These are phyloP conservation scores for Mortierella sp. DNA, from an alignment of 371 early-diverging fungal genomes.

Conservation along the genomic window DNA sequence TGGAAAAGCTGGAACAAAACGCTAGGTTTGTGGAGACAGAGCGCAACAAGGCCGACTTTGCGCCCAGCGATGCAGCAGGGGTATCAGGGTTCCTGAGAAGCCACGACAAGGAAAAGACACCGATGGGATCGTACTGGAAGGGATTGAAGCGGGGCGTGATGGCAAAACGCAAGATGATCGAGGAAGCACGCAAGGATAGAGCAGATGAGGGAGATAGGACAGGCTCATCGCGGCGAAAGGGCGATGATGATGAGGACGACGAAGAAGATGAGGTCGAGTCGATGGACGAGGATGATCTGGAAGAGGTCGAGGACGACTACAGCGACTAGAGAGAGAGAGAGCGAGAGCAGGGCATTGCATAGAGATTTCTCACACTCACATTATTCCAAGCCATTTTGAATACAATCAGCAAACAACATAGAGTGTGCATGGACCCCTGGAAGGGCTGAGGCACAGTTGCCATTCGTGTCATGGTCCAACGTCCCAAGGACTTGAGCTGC, in stretches of 20 bases:
- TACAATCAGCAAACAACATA: too few relatives aligned
- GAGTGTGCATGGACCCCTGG: too few relatives aligned
- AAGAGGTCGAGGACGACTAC: constrained; percentile 43
- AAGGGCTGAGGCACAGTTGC: too few relatives aligned
- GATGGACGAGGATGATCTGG: constrained; percentile 52
- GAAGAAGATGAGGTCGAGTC: constrained; percentile 40
- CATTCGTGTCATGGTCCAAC: too few relatives aligned
- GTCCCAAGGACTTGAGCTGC: too few relatives aligned
- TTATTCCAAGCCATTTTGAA: too few relatives aligned
- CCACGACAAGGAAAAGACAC: constrained; percentile 52
- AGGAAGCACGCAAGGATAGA: constrained; percentile 49
- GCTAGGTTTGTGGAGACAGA: constrained; percentile 79
- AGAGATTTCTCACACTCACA: neutral
- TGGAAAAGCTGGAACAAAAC: constrained; percentile 88
- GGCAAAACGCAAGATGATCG: constrained; percentile 50
- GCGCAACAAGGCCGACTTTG: constrained; percentile 79
- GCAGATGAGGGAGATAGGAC: constrained; percentile 19
- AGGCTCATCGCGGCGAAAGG: constrained; percentile 17
- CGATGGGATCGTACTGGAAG: constrained; percentile 48
- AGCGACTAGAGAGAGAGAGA: constrained; percentile 24
- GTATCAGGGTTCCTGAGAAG: constrained; percentile 55
- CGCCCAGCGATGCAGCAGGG: constrained; percentile 75
- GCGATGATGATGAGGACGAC: constrained; percentile 12
- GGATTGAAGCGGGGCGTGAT: constrained; percentile 44
- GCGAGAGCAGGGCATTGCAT: too few relatives aligned